Conservation (phyloP, 2,329 filamentous ascomycete genomes). For the Penicillium brevicompactum region DNA sequence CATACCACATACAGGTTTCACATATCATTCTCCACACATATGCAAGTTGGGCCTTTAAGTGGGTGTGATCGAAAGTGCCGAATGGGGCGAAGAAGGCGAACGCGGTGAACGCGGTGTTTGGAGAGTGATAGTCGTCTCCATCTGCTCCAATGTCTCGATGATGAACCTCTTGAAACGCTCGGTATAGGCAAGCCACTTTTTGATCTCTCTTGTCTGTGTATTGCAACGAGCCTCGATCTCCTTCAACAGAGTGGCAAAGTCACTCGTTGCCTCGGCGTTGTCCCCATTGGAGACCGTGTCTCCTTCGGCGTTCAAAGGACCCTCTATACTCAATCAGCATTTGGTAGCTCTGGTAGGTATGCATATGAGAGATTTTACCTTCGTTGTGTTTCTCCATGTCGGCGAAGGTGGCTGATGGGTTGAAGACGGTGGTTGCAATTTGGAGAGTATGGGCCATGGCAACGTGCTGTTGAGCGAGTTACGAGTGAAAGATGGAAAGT, state of each 20-base stretch:
- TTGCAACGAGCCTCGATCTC: slow-evolving; percentile 2
- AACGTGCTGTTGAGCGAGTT: too few species aligned
- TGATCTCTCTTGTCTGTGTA: neutral
- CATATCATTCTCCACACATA: neutral
- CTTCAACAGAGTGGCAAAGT: neutral
- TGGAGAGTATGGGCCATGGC: neutral
- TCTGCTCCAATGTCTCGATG: neutral
- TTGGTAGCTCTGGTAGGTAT: neutral
- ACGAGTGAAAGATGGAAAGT: too few species aligned
- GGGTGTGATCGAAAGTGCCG: neutral
- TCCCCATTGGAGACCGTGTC: neutral
- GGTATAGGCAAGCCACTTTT: neutral
- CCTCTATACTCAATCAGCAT: neutral
- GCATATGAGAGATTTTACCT: neutral
- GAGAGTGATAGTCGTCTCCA: neutral
- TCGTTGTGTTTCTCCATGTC: neutral
- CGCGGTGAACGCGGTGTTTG: neutral
- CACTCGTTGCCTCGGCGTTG: neutral
- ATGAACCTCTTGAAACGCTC: neutral
- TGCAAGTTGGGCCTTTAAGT: neutral
- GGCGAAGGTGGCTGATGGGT: too few species aligned
- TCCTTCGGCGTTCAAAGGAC: neutral
- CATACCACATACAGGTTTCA: neutral
- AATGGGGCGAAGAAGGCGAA: too few species aligned
- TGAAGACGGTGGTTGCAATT: too few species aligned